These are phyloP conservation scores for Gyrodon lividus DNA, from an alignment of 768 basidiomycete species.

Conservation along the genomic window DNA sequence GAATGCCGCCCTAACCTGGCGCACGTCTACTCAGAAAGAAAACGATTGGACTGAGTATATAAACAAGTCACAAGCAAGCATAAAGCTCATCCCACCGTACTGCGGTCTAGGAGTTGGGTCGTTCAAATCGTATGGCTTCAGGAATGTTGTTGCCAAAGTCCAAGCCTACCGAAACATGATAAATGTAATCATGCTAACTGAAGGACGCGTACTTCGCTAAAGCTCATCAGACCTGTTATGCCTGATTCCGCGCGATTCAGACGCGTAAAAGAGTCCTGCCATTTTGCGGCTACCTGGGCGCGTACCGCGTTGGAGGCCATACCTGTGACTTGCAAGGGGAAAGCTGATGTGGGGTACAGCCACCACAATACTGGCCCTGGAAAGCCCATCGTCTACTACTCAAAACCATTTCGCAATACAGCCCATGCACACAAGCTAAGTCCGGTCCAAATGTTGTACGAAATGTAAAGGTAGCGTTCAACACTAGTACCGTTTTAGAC, in stretches of 20 bases:
- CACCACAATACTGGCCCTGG: too few species aligned
- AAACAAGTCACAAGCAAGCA: not conserved
- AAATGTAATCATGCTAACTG: not conserved
- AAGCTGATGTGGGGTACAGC: conserved; percentile 11
- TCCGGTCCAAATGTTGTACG: too few species aligned
- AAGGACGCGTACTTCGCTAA: conserved; percentile 50
- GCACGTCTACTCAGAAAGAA: conserved; percentile 40
- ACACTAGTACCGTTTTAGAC: too few species aligned
- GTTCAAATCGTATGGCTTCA: conserved; percentile 55
- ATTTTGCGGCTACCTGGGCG: conserved; percentile 64
- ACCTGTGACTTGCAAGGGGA: not conserved
- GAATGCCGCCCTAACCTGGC: conserved; percentile 53
- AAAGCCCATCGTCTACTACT: too few species aligned
- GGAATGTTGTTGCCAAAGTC: conserved; percentile 50
- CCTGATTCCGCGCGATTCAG: conserved; percentile 59
- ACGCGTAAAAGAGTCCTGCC: conserved; percentile 68
- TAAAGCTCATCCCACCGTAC: conserved; percentile 23
- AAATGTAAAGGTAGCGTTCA: too few species aligned
- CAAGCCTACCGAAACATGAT: conserved; percentile 49
- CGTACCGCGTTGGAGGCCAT: conserved; percentile 66
- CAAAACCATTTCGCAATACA: too few species aligned
- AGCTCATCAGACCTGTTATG: conserved; percentile 61
- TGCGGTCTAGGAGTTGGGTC: conserved; percentile 31
- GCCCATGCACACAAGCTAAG: too few species aligned
- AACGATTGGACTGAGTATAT: conserved; percentile 1